A percentile compares a stretch with the other conserved stretches of the same genome.
Evolutionary conservation across 2,329 filamentous ascomycete genomes (phyloP).

Genomic region (Diaporthe destruens): DNA sequence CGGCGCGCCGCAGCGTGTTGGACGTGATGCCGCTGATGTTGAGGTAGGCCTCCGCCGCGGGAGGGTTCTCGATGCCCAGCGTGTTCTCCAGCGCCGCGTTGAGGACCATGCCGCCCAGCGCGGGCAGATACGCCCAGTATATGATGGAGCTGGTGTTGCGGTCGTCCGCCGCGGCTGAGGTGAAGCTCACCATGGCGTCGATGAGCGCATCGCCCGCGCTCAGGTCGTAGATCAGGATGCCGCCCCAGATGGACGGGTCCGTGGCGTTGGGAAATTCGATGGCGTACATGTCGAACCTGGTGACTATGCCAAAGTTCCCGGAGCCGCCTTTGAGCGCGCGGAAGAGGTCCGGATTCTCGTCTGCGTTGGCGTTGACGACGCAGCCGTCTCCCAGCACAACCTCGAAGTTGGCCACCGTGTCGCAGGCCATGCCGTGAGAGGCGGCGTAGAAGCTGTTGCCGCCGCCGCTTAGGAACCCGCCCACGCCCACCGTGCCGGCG

Average conservation of each 20-base stretch:
- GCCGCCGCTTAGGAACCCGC: slow-evolving; percentile 60
- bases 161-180: slow-evolving; percentile 40
- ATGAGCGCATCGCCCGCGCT: slow-evolving; percentile 24
- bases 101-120: slow-evolving; percentile 49
- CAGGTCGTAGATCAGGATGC: slow-evolving; percentile 25
- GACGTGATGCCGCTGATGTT: slow-evolving; percentile 48
- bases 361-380: slow-evolving; percentile 56
- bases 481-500: slow-evolving; percentile 57
- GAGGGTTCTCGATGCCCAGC: slow-evolving; percentile 46
- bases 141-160: slow-evolving; percentile 42
- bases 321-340: slow-evolving; percentile 59
- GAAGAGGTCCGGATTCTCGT: slow-evolving; percentile 56
- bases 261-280: slow-evolving; percentile 35
- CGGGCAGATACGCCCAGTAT: slow-evolving; percentile 51
- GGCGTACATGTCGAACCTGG: slow-evolving; percentile 48
- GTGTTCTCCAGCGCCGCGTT: slow-evolving; percentile 52
- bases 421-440: slow-evolving; percentile 59
- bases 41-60: slow-evolving; percentile 54
- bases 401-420: slow-evolving; percentile 59
- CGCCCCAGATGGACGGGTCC: slow-evolving; percentile 35
- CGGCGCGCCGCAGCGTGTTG: slow-evolving; percentile 42
- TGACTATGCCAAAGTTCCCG: slow-evolving; percentile 57
- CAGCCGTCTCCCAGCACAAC: slow-evolving; percentile 61
- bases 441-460: slow-evolving; percentile 63
- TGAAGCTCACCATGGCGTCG: slow-evolving; percentile 37